Conservation (phyloP, 2,329 filamentous ascomycete genomes). For the Lithohypha guttulata region DNA sequence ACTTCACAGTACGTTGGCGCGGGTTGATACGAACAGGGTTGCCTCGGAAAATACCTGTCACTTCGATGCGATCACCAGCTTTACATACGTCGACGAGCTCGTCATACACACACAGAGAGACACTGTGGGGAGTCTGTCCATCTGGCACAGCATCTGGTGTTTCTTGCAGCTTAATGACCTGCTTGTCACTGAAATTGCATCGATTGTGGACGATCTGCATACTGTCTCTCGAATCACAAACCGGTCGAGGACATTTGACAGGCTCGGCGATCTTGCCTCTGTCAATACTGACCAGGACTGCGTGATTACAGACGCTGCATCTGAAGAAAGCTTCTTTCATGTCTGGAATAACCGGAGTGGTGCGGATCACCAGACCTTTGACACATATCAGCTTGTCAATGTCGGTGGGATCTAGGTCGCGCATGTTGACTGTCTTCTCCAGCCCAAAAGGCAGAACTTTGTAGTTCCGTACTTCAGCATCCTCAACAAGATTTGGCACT, state of each 20-base stretch:
- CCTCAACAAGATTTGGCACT: conserved; percentile 44
- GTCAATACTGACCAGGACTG: conserved; percentile 80
- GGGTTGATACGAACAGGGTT: conserved; percentile 91
- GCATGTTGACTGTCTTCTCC: conserved; percentile 76
- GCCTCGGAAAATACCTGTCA: conserved; percentile 94
- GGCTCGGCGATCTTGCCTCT: conserved; percentile 94
- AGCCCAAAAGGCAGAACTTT: conserved; percentile 83
- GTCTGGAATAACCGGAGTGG: conserved; percentile 92
- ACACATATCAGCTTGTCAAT: conserved; percentile 94
- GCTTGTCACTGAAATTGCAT: conserved; percentile 89
- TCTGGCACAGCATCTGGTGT: conserved; percentile 91
- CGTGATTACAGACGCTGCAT: conserved; percentile 86
- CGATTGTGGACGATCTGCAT: conserved; percentile 98
- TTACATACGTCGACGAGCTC: conserved; percentile 97
- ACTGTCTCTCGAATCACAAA: conserved; percentile 78
- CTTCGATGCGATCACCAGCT: conserved; percentile 87
- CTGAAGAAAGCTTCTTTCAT: conserved; percentile 99
- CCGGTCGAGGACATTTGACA: conserved; percentile 71
- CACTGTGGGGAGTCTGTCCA: conserved; percentile 92
- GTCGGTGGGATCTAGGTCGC: conserved; percentile 87
- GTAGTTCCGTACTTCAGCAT: conserved; percentile 70
- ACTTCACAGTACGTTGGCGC: conserved; percentile 81
- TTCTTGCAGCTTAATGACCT: conserved; percentile 97
- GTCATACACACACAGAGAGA: conserved; percentile 92
- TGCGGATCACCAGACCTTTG: conserved; percentile 90